Conservation (phyloP, 1,139 yeast species). For the Candida anutae region DNA sequence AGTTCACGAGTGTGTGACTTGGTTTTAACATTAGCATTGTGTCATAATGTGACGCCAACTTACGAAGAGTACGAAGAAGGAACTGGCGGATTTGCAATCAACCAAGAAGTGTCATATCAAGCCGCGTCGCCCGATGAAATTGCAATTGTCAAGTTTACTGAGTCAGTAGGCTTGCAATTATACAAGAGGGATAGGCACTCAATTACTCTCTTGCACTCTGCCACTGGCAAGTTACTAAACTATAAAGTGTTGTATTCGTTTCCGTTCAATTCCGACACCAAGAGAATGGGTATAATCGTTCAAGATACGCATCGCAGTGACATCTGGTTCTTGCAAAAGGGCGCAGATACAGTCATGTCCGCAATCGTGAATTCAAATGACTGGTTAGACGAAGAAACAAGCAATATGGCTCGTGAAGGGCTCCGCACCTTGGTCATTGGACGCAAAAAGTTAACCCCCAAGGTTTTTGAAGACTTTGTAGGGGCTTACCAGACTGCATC, state of each 20-base stretch:
- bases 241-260: slow-evolving; percentile 75
- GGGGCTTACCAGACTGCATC: slow-evolving; percentile 65
- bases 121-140: slow-evolving; percentile 99
- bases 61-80: slow-evolving; percentile 35
- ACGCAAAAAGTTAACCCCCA: slow-evolving; percentile 54
- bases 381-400: slow-evolving; percentile 97
- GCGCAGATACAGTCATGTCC: slow-evolving; percentile 96
- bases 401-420: slow-evolving; percentile 98
- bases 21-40: slow-evolving; percentile 73
- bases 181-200: slow-evolving; percentile 75
- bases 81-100: slow-evolving; percentile 11
- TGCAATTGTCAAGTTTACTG: slow-evolving; percentile 92
- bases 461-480: slow-evolving; percentile 55
- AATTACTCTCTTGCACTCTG: slow-evolving; percentile 58
- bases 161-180: slow-evolving; percentile 72
- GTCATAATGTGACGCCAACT: slow-evolving; percentile 94
- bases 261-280: slow-evolving; percentile 93
- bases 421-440: slow-evolving; percentile 90
- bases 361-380: slow-evolving; percentile 76
- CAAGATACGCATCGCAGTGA: slow-evolving; percentile 58
- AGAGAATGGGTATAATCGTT: slow-evolving; percentile 91
- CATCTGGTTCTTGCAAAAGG: slow-evolving; percentile 80
- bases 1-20: slow-evolving; percentile 72
- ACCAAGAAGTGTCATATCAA: slow-evolving; percentile 62
- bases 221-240: slow-evolving; percentile 43